Evolutionary conservation across 345 rosid genomes (phyloP).

Genomic region (Gossypium ekmanianum): DNA sequence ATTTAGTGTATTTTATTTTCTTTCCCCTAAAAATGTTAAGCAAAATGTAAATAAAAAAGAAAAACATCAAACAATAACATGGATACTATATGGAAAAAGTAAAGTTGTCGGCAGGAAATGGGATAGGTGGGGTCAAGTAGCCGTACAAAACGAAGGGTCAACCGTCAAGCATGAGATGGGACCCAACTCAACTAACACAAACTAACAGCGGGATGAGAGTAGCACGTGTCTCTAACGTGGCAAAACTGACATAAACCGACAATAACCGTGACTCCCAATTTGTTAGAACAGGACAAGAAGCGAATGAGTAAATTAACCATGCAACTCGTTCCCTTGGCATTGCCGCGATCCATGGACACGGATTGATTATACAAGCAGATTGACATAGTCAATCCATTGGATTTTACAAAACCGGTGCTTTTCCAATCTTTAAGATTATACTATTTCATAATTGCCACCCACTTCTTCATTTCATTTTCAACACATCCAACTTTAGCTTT

Average conservation of each 20-base stretch:
- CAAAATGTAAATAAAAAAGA: not conserved
- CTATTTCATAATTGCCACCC: too few species aligned
- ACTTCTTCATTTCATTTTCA: too few species aligned
- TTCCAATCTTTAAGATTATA: too few species aligned
- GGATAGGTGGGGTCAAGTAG: constrained; percentile 23
- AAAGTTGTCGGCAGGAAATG: constrained; percentile 39
- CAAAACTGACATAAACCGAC: constrained; percentile 39
- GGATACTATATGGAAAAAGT: not conserved
- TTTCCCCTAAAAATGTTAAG: too few species aligned
- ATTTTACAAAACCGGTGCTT: too few species aligned
- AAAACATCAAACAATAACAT: not conserved
- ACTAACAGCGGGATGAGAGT: constrained; percentile 9
- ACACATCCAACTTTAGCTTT: too few species aligned
- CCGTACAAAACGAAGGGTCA: constrained; percentile 40
- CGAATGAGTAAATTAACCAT: not conserved
- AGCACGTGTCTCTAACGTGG: constrained; percentile 47
- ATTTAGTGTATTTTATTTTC: too few species aligned
- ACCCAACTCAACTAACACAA: constrained; percentile 14
- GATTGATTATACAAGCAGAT: too few species aligned
- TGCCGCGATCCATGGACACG: not conserved
- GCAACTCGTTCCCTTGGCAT: not conserved
- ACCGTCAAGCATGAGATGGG: constrained; percentile 30
- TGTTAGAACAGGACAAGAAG: not conserved
- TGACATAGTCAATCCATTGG: too few species aligned
- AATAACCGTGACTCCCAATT: constrained; percentile 16